phyloP scores from a whole-genome alignment of 306 rosid genomes.

The Ammopiptanthus mongolicus region DNA sequence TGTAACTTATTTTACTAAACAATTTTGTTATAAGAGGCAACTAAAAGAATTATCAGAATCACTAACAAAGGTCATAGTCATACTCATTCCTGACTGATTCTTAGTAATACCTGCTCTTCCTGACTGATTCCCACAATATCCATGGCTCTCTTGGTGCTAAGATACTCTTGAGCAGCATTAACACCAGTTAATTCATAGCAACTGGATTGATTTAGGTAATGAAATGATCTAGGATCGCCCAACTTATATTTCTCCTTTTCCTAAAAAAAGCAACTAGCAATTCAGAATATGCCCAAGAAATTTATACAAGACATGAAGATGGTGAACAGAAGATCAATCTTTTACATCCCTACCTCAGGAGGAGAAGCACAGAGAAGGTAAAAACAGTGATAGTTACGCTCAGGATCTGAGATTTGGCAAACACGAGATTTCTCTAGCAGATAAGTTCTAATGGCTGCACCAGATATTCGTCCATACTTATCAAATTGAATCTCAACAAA shows the following conservation, averaged over 20 bases:
- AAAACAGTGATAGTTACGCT: conserved; percentile 90
- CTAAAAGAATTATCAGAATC: conserved; percentile 13
- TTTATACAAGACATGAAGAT: conserved; percentile 16
- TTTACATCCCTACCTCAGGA: conserved; percentile 51
- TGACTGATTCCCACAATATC: conserved; percentile 77
- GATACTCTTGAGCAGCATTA: conserved; percentile 72
- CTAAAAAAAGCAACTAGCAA: conserved; percentile 37
- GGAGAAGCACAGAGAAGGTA: conserved; percentile 91
- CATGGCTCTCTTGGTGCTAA: conserved; percentile 88
- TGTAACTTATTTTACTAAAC: conserved; percentile 14
- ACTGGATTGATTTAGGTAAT: conserved; percentile 86
- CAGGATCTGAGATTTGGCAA: conserved; percentile 90
- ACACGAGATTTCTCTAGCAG: conserved; percentile 91
- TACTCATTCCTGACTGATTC: no score
- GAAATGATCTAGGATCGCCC: conserved; percentile 76
- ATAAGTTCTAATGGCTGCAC: conserved; percentile 95
- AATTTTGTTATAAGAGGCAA: conserved; percentile 5
- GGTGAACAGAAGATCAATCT: conserved; percentile 2
- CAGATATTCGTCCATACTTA: conserved; percentile 70
- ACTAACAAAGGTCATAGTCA: conserved; percentile 11
- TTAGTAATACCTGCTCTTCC: conserved; percentile 90
- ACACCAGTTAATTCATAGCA: conserved; percentile 71
- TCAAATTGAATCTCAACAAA: conserved; percentile 92
- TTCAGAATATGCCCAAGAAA: conserved; percentile 8
- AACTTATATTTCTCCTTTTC: conserved; percentile 79